Conservation (phyloP, 805 yeast genomes). For the Saccharomycopsis olivae region DNA sequence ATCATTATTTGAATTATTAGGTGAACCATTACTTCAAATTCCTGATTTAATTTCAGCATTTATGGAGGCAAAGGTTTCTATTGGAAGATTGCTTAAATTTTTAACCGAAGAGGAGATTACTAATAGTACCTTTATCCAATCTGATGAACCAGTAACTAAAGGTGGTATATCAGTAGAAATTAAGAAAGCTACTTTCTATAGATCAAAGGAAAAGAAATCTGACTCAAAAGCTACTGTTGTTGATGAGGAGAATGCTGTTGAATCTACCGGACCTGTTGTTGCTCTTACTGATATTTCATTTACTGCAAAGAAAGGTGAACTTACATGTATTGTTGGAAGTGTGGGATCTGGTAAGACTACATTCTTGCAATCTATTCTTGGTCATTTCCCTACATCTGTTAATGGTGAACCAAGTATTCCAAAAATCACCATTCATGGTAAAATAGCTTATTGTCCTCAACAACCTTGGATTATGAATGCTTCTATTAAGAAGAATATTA, state of each 20-base stretch:
- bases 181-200: conserved; percentile 41
- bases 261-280: conserved; percentile 22
- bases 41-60: conserved; percentile 47
- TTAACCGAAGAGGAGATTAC: conserved; percentile 38
- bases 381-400: conserved; percentile 33
- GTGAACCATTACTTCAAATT: conserved; percentile 47
- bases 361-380: conserved; percentile 41
- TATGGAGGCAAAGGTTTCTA: conserved; percentile 49
- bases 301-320: conserved; percentile 38
- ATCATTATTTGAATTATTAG: conserved; percentile 45
- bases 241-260: conserved; percentile 34
- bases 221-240: conserved; percentile 20
- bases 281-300: conserved; percentile 42
- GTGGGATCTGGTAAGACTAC: conserved; percentile 66
- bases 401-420: conserved; percentile 18
- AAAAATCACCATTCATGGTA: conserved; percentile 32
- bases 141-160: conserved; percentile 9
- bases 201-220: conserved; percentile 28
- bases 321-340: conserved; percentile 53
- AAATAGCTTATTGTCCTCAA: conserved; percentile 53
- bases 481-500: conserved; percentile 38
- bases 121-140: conserved; percentile 21
- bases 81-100: conserved; percentile 42
- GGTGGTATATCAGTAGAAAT: conserved; percentile 27
- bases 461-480: conserved; percentile 45